Base-by-base conservation (phyloP, 2,329 filamentous ascomycete genomes). In the Botrytis medusae region DNA sequence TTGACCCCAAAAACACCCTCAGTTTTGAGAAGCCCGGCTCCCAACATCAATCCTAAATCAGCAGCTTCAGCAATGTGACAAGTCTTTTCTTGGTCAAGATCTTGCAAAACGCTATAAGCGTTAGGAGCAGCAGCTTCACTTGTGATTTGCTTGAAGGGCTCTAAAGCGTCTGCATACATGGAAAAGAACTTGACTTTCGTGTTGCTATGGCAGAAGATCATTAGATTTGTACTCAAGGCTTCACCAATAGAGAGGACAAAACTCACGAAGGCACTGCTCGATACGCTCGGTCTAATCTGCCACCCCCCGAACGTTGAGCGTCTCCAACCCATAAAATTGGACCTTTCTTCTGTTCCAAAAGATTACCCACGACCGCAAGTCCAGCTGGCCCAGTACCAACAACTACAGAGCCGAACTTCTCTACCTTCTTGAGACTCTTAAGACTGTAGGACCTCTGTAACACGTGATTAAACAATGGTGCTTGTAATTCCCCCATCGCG, bases 121-220 rank as follows among this genome's bases (percentile, higher is more conserved):
- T 90, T 89, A 2, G 87, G 85, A 12, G 83, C 82, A 20, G 83
- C 82, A 3, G 85, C 75, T 20, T 79, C 71, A 68, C 85, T 82
- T 67, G 86, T 82, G 63, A 90, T 84, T 29, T 85, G 81, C 74
- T 83, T 82, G 78, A 91, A 90, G 0, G 87, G 83, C 51, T 84
- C 80, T 1, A 87, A 80, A 1, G 85, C 87, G 29, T 86, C 84
- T 29, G 87, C 87, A 79, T 87, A 91, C 42, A 86, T 83, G 73
- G 88, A 81, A 79, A 91, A 91, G 34, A 89, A 83, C 62, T 85
- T 84, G 60, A 88, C 88, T 78, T 88, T 90, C 73, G 89, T 91
- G 79, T 91, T 91, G 77, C 87, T 75, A 71, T 74, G 8, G 40
- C 10, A 37, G 12, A 57, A 16, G 29, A 22, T 51, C 18, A 32